phyloP scores from a whole-genome alignment of 2,329 filamentous ascomycete species.

The Coleophoma cylindrospora region DNA sequence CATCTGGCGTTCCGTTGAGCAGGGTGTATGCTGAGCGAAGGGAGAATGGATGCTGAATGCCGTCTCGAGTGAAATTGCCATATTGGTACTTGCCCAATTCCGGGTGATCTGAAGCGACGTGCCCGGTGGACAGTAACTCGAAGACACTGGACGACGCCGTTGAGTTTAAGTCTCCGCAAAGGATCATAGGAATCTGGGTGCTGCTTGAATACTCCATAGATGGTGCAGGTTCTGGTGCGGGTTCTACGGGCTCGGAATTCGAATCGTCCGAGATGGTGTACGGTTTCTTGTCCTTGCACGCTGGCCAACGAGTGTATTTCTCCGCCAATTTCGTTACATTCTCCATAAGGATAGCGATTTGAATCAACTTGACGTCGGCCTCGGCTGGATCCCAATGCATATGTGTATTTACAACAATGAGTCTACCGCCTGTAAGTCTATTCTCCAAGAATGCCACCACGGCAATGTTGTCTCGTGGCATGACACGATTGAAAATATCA shows the following conservation, averaged over 20 bases:
- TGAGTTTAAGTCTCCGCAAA: conserved; percentile 97
- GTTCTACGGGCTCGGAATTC: conserved; percentile 43
- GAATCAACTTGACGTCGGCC: conserved; percentile 93
- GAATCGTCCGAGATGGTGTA: conserved; percentile 30
- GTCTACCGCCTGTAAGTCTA: conserved; percentile 77
- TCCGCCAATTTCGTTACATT: conserved; percentile 82
- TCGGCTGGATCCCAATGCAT: conserved; percentile 90
- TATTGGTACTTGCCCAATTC: conserved; percentile 82
- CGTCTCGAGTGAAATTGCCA: conserved; percentile 86
- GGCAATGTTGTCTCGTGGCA: conserved; percentile 97
- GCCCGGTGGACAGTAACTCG: conserved; percentile 79
- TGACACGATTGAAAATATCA: conserved; percentile 96
- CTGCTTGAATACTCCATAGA: conserved; percentile 83
- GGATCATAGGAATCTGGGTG: conserved; percentile 81
- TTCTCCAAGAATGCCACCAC: conserved; percentile 92
- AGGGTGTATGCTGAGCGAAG: conserved; percentile 85
- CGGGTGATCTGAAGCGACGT: conserved; percentile 69
- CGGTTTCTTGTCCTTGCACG: conserved; percentile 71
- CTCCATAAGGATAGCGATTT: conserved; percentile 94
- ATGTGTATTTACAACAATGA: conserved; percentile 93
- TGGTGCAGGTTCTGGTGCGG: conserved; percentile 63
- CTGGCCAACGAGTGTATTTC: conserved; percentile 72
- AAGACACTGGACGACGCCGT: conserved; percentile 83
- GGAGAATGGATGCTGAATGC: conserved; percentile 92
- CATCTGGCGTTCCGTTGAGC: conserved; percentile 75